Conservation (phyloP, 306 rosid species). For the Gleditsia sinensis region DNA sequence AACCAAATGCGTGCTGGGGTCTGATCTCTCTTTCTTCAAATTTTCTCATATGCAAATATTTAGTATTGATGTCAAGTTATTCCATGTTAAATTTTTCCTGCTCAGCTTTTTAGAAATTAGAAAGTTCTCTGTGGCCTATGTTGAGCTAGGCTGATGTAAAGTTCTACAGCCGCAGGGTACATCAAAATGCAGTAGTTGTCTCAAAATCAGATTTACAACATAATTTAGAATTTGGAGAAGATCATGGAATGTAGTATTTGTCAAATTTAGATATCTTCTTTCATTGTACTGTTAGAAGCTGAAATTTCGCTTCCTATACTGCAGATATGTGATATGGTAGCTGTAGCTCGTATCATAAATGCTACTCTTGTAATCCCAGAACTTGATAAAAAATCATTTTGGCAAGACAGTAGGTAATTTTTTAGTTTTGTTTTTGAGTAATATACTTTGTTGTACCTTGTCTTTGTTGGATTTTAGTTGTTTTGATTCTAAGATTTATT, state of each 20-base stretch:
- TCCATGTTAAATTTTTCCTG: conserved; percentile 3
- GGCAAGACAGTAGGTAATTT: conserved; percentile 83
- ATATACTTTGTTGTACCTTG: conserved; percentile 5
- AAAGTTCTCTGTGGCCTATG: not conserved
- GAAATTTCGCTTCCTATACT: conserved; percentile 34
- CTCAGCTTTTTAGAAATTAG: conserved; percentile 7
- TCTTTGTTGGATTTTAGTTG: conserved; percentile 21
- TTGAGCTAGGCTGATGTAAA: conserved; percentile 15
- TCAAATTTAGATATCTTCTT: conserved; percentile 21
- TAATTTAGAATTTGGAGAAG: conserved; percentile 22
- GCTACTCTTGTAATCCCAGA: conserved; percentile 97
- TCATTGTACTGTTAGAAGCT: conserved; percentile 22
- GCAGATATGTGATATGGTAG: conserved; percentile 99
- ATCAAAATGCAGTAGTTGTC: not conserved
- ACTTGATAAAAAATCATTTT: conserved; percentile 87
- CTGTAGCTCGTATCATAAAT: conserved; percentile 85
- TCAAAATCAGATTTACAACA: conserved; percentile 5
- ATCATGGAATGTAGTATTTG: conserved; percentile 3
- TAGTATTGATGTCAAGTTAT: not conserved
- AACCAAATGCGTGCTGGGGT: conserved; percentile 99
- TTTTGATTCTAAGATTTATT: conserved; percentile 26
- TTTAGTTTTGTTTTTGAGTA: conserved; percentile 4
- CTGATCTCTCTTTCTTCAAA: conserved; percentile 33
- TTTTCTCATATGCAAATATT: conserved; percentile 10
- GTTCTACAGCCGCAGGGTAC: not conserved